Conservation (phyloP, 108 stramenopile species). For the Pseudonitzschia multistriata region DNA sequence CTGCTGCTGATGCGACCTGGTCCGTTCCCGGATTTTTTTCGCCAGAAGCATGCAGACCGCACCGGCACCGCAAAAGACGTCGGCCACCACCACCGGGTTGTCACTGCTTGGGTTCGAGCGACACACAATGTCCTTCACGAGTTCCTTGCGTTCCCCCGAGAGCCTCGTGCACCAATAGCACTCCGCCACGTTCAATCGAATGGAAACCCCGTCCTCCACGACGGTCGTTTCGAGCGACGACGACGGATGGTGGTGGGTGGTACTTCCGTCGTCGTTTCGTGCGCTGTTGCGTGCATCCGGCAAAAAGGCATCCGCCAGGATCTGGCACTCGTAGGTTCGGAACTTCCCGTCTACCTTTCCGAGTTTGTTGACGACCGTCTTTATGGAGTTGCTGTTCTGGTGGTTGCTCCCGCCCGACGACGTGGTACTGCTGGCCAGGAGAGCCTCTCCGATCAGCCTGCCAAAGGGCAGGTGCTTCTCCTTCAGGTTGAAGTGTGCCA, state of each 20-base stretch:
- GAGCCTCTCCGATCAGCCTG: conserved; percentile 84
- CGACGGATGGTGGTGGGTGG: neutral
- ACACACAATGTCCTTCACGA: conserved; percentile 54
- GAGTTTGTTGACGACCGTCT: conserved; percentile 94
- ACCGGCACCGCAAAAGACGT: conserved; percentile 95
- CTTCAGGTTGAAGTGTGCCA: conserved; percentile 94
- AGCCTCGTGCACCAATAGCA: conserved; percentile 97
- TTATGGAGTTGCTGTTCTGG: conserved; percentile 44
- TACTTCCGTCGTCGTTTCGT: neutral
- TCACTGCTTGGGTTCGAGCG: neutral
- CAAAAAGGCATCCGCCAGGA: conserved; percentile 69
- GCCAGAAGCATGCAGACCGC: conserved; percentile 87
- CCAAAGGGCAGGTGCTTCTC: conserved; percentile 74
- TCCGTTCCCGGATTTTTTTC: conserved; percentile 26
- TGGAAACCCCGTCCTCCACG: conserved; percentile 70
- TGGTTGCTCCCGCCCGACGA: neutral
- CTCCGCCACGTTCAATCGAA: conserved; percentile 86
- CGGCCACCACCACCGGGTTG: conserved; percentile 61
- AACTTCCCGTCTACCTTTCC: conserved; percentile 89
- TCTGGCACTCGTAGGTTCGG: conserved; percentile 91
- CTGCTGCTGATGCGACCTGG: conserved; percentile 22
- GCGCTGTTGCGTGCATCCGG: too few species aligned
- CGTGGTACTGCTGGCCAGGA: conserved; percentile 65
- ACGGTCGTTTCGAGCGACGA: conserved; percentile 53
- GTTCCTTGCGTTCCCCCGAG: conserved; percentile 80